Conservation (phyloP, 2,329 filamentous ascomycete species). For the Colletotrichum limetticola region DNA sequence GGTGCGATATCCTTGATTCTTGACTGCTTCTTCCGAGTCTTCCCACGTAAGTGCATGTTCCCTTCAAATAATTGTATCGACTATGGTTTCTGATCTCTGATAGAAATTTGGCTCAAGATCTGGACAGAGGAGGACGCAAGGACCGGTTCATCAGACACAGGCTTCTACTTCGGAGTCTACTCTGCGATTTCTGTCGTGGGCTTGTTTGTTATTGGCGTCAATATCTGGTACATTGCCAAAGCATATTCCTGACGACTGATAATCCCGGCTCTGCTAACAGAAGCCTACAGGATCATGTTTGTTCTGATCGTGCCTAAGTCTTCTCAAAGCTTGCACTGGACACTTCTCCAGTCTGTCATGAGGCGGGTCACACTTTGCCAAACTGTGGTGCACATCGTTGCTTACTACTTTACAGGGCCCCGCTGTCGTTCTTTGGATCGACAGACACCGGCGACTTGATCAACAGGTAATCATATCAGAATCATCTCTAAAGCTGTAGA, state of each 20-base stretch:
- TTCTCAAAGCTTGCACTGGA: slow-evolving; percentile 19
- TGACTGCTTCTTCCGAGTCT: slow-evolving; percentile 2
- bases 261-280: neutral
- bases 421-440: slow-evolving; percentile 36
- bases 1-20: slow-evolving; percentile 8
- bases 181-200: slow-evolving; percentile 11
- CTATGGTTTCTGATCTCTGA: neutral
- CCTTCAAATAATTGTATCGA: accelerated
- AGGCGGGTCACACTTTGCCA: neutral
- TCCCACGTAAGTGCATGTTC: slow-evolving; percentile 7
- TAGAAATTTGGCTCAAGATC: slow-evolving; percentile 31
- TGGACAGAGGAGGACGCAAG: slow-evolving; percentile 36
- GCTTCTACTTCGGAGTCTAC: slow-evolving; percentile 43
- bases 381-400: neutral
- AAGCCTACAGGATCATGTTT: slow-evolving; percentile 7
- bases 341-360: slow-evolving; percentile 17
- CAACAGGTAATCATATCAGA: slow-evolving; percentile 28
- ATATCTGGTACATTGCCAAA: slow-evolving; percentile 5
- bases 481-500: neutral
- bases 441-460: slow-evolving; percentile 38
- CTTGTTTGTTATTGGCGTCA: neutral
- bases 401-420: neutral
- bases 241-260: neutral
- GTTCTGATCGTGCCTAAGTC: slow-evolving; percentile 22
- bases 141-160: slow-evolving; percentile 24